Evolutionary conservation across 2,329 filamentous ascomycete genomes (phyloP).

Genomic region (Emmonsiellopsis sp.): DNA sequence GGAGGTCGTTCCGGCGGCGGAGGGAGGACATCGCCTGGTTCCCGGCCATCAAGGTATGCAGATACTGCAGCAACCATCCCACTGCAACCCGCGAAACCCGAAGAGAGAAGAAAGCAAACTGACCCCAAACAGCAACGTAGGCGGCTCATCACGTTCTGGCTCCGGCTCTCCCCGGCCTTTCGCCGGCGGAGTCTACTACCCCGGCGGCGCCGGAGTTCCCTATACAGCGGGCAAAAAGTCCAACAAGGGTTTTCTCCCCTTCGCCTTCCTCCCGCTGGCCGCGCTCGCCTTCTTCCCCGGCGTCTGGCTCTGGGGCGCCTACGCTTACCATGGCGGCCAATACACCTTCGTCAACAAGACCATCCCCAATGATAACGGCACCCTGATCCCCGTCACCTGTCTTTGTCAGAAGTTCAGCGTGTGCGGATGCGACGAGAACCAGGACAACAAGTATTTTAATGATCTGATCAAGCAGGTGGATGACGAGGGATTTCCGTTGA

Average conservation of each 20-base stretch:
- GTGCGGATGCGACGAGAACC: constrained; percentile 50
- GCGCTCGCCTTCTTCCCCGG: constrained; percentile 42
- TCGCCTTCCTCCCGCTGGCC: constrained; percentile 39
- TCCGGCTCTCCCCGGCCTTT: constrained; percentile 31
- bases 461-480: constrained; percentile 34
- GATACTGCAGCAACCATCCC: too few species aligned
- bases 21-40: too few species aligned
- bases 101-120: background rate
- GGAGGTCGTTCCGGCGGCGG: constrained; percentile 10
- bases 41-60: constrained; percentile 2
- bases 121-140: constrained; percentile 8
- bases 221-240: constrained; percentile 40
- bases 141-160: constrained; percentile 10
- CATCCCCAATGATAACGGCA: constrained; percentile 36
- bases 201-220: constrained; percentile 44
- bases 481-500: constrained; percentile 21
- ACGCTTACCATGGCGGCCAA: constrained; percentile 45
- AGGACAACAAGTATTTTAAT: constrained; percentile 35
- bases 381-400: constrained; percentile 45
- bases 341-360: constrained; percentile 40
- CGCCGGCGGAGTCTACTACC: constrained; percentile 46
- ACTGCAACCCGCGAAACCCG: background rate
- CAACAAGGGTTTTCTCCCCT: constrained; percentile 41
- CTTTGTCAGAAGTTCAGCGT: constrained; percentile 45
- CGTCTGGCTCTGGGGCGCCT: constrained; percentile 47